A percentile compares a stretch with the other conserved stretches of the same genome.
These are phyloP conservation scores for Vaccinium darrowii DNA, from an alignment of 148 eudicot genomes.

Conservation along the genomic window DNA sequence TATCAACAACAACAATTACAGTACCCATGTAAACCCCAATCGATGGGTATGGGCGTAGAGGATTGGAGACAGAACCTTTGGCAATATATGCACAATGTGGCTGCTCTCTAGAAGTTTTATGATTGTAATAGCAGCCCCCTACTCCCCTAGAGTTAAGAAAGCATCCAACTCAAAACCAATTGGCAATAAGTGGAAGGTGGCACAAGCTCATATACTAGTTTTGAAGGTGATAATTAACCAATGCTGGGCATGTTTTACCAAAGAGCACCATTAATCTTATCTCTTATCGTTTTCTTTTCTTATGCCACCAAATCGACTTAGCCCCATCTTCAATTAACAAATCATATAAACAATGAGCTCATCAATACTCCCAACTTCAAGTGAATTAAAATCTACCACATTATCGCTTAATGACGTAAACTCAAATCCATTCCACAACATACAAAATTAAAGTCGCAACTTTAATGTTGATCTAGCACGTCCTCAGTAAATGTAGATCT, in stretches of 20 bases:
- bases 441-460: neutral
- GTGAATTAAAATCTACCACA: neutral
- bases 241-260: no score
- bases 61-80: neutral
- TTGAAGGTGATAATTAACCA: no score
- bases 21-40: no score
- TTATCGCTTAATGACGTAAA: neutral
- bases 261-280: no score
- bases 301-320: no score
- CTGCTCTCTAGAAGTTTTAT: neutral
- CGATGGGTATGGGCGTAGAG: no score
- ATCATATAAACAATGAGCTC: neutral
- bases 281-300: no score
- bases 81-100: neutral
- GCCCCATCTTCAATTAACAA: no score
- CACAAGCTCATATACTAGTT: neutral
- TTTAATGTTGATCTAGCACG: neutral
- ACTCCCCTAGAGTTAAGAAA: neutral
- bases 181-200: neutral
- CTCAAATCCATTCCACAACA: neutral
- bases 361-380: neutral
- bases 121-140: neutral
- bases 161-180: neutral
- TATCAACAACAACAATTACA: neutral
- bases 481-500: neutral